These are phyloP conservation scores for Rosa multiflora DNA, from an alignment of 306 rosid species.

Conservation along the genomic window DNA sequence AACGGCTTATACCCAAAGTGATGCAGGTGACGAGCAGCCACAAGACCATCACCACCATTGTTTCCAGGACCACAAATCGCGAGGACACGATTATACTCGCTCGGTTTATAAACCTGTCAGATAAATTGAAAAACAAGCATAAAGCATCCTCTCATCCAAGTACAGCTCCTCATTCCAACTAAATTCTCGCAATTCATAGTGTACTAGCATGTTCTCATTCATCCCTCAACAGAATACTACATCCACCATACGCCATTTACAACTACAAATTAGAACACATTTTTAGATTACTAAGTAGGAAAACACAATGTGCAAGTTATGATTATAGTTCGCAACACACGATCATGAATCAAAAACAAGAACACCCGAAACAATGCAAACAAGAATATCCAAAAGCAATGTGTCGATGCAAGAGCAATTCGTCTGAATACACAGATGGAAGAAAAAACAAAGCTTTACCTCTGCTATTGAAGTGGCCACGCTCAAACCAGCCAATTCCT, in stretches of 20 bases:
- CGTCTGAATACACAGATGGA: too few species aligned
- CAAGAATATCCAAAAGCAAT: neutral
- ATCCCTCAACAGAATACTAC: neutral
- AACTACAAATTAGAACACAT: neutral
- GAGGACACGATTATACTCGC: conserved; percentile 71
- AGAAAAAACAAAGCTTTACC: conserved; percentile 38
- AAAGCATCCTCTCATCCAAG: conserved; percentile 5
- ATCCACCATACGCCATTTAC: neutral
- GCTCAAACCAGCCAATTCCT: conserved; percentile 99
- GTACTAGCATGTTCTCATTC: neutral
- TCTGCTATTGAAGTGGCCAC: conserved; percentile 84
- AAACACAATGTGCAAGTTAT: neutral
- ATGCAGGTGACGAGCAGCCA: conserved; percentile 89
- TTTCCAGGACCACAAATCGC: conserved; percentile 95
- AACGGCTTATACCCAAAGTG: conserved; percentile 82
- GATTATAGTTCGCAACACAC: neutral
- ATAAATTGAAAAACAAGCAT: conserved; percentile 13
- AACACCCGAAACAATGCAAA: neutral
- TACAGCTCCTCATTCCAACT: conserved; percentile 4
- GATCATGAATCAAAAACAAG: conserved; percentile 10
- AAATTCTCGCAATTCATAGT: neutral
- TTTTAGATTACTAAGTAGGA: neutral
- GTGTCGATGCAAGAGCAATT: too few species aligned
- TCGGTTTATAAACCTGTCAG: conserved; percentile 64
- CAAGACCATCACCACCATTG: conserved; percentile 96